phyloP scores from a whole-genome alignment of 352 stramenopile genomes.

The Pythium volutum region DNA sequence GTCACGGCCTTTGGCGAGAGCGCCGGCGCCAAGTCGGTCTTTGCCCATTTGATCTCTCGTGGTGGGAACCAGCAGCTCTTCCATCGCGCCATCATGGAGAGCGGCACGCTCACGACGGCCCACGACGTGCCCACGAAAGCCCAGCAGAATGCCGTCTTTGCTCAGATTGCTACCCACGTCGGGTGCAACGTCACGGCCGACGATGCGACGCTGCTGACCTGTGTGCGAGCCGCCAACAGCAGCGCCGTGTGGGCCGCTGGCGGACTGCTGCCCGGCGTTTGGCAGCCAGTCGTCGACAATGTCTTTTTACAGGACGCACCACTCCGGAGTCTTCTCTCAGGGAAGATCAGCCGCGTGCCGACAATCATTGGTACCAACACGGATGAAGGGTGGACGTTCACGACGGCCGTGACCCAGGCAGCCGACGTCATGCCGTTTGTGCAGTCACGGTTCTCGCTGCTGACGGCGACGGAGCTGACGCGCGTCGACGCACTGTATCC shows the following conservation, averaged over 20 bases:
- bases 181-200: not conserved
- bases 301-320: not conserved
- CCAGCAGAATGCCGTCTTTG: not conserved
- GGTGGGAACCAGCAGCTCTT: slow-evolving; percentile 13
- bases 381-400: slow-evolving; percentile 13
- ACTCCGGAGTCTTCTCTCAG: not conserved
- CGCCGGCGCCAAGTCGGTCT: slow-evolving; percentile 12
- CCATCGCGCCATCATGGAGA: slow-evolving; percentile 7
- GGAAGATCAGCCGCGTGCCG: slow-evolving; percentile 4
- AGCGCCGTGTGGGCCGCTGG: slow-evolving; percentile 6
- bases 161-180: not conserved
- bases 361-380: slow-evolving; percentile 18
- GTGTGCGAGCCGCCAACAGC: slow-evolving; percentile 2
- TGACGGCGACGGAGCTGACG: not conserved
- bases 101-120: slow-evolving; percentile 7
- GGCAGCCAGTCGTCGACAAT: slow-evolving; percentile 10
- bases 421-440: slow-evolving; percentile 1
- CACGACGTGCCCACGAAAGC: not conserved
- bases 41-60: not conserved
- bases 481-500: slow-evolving; percentile 10
- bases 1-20: slow-evolving; percentile 29
- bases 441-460: not conserved
- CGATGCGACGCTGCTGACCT: not conserved
- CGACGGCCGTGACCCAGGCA: not conserved
- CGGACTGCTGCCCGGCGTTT: not conserved